Base-by-base conservation (phyloP, 2,329 filamentous ascomycete genomes). In the Aspergillus pseudonomiae region DNA sequence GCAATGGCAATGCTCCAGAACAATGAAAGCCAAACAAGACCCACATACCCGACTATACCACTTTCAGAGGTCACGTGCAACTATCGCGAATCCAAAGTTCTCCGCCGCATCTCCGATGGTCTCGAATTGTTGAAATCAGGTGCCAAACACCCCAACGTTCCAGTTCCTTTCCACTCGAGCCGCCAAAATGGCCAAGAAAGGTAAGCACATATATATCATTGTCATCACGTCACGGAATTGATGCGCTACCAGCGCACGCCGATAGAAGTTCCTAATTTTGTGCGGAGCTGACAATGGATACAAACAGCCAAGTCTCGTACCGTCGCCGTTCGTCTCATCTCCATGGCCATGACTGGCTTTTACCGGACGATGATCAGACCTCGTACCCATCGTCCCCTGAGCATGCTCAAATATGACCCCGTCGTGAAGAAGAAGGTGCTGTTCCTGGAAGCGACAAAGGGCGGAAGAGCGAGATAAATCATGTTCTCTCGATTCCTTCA, bases 371-470 rank as follows among this genome's bases (percentile, higher is more conserved):
- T 96, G 79, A 86, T 90, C 71, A 89, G 96, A 63, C 94, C 93
- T 14, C 90, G 95, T 71, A 86, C 87, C 34, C 86, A 93, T 67
- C 85, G 90, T 52, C 94, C 96, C 62, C 87, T 99, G 81, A 96
- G 93, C 83, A 95, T 99, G 93, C 84, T 99, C 73, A 99, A 99
- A 84, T 99, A 99, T 81, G 95, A 99, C 77, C 95, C 95, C 48
- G 94, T 99, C 68, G 95, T 99, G 61, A 91, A 93, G 79, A 93
- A 94, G 84, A 91, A 97, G 82, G 95, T 99, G 36, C 85, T 99
- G 34, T 99, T 99, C 81, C 86, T 98, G 62, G 95, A 99, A 78
- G 89, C 92, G 76, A 97, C 96, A 78, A 91, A 93, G 77, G 90
- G 90, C 77, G 85, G 85, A 61, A 89, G 86, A 80, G 71, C 72